These are phyloP conservation scores for Pyrenula massariospora DNA, from an alignment of 495 filamentous ascomycete genomes.

Conservation along the genomic window DNA sequence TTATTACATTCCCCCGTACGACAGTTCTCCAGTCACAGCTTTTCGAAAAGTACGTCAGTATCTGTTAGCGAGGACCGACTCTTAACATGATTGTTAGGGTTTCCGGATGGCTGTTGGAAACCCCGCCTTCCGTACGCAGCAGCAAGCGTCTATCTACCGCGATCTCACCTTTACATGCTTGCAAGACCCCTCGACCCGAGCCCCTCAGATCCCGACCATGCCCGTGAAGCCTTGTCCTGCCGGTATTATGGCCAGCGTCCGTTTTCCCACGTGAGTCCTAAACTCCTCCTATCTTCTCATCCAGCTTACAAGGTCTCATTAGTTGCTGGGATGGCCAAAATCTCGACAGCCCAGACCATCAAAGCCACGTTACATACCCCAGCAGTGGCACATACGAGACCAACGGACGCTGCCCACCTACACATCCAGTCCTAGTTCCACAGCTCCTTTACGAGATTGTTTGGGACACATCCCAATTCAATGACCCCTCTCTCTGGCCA, in stretches of 20 bases:
- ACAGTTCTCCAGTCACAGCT: slow-evolving; percentile 29
- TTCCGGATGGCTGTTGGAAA: slow-evolving; percentile 44
- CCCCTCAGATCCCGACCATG: slow-evolving; percentile 10
- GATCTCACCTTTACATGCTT: background rate
- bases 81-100: slow-evolving; percentile 14
- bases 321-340: slow-evolving; percentile 45
- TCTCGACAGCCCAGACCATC: slow-evolving; percentile 40
- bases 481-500: slow-evolving; percentile 26
- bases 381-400: slow-evolving; percentile 17
- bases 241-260: slow-evolving; percentile 39
- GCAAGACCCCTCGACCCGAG: background rate
- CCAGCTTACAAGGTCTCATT: background rate
- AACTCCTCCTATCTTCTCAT: background rate
- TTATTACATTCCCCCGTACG: slow-evolving; percentile 40
- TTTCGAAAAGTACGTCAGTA: slow-evolving; percentile 14
- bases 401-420: slow-evolving; percentile 32
- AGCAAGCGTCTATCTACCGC: slow-evolving; percentile 19
- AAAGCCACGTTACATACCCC: slow-evolving; percentile 35
- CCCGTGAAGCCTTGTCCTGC: slow-evolving; percentile 38
- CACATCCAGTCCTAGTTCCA: slow-evolving; percentile 34
- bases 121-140: slow-evolving; percentile 26
- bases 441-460: slow-evolving; percentile 42
- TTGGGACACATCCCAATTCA: slow-evolving; percentile 32
- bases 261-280: slow-evolving; percentile 27
- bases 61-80: background rate